These are phyloP conservation scores for Trichoderma endophyticum DNA, from an alignment of 2,329 filamentous ascomycete genomes.

Conservation along the genomic window DNA sequence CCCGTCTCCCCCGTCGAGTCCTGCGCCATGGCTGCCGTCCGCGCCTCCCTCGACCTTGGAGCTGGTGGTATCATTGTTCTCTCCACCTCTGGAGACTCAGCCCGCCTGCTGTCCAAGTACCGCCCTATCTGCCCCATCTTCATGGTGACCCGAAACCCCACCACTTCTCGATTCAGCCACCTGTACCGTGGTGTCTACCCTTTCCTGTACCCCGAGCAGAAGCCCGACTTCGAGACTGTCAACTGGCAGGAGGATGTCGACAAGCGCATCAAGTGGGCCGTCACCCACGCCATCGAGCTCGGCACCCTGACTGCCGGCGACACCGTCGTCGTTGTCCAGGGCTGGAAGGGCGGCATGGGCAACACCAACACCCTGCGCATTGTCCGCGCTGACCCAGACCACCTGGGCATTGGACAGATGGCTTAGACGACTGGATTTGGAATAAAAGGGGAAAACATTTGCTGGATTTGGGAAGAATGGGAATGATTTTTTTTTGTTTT, in stretches of 20 bases:
- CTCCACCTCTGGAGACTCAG: constrained; percentile 92
- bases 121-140: constrained; percentile 98
- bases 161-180: constrained; percentile 85
- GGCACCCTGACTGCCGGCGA: constrained; percentile 70
- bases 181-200: constrained; percentile 97
- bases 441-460: not conserved
- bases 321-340: constrained; percentile 78
- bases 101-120: constrained; percentile 96
- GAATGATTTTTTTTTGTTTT: constrained; percentile 2
- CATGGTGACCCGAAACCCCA: constrained; percentile 90
- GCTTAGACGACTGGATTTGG: constrained; percentile 23
- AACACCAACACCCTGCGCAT: constrained; percentile 80
- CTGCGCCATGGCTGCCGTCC: constrained; percentile 94
- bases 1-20: constrained; percentile 89
- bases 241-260: constrained; percentile 99
- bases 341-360: constrained; percentile 88
- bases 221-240: constrained; percentile 88
- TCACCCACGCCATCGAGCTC: constrained; percentile 80
- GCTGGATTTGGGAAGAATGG: constrained; percentile 13
- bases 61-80: constrained; percentile 94
- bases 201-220: constrained; percentile 87
- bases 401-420: constrained; percentile 54
- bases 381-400: constrained; percentile 58
- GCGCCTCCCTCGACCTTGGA: constrained; percentile 91
- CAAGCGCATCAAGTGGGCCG: constrained; percentile 94